These are phyloP conservation scores for Linderniella brevidens DNA, from an alignment of 257 asterid species.

Conservation along the genomic window DNA sequence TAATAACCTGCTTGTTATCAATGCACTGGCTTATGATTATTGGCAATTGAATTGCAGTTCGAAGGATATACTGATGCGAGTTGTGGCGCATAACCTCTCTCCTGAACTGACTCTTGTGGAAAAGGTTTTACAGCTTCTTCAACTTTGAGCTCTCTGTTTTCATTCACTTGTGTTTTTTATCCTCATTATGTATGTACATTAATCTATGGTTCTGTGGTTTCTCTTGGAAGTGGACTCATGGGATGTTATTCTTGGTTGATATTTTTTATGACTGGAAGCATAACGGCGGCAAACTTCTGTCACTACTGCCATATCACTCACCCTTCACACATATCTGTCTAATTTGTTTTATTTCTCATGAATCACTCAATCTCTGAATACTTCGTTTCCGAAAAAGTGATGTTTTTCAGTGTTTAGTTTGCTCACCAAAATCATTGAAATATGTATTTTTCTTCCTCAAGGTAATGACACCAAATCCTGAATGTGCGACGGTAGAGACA, in stretches of 20 bases:
- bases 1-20: not conserved
- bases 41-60: constrained; percentile 48
- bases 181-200: not conserved
- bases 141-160: not conserved
- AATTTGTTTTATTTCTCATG: too few species aligned
- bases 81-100: constrained; percentile 77
- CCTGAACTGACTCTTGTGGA: constrained; percentile 81
- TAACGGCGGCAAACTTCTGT: not conserved
- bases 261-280: not conserved
- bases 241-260: too few species aligned
- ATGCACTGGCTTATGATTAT: not conserved
- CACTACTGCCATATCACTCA: not conserved
- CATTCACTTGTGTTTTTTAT: not conserved
- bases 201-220: not conserved
- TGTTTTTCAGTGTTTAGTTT: not conserved
- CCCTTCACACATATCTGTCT: not conserved
- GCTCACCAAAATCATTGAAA: not conserved
- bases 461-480: constrained; percentile 91
- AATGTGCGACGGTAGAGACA: constrained; percentile 68
- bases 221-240: too few species aligned
- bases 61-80: constrained; percentile 77
- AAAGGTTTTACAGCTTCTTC: constrained; percentile 38
- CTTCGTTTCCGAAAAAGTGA: too few species aligned
- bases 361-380: too few species aligned
- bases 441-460: constrained; percentile 10